These are phyloP conservation scores for Phytophthora tentaculata DNA, from an alignment of 352 stramenopile genomes.

Conservation along the genomic window DNA sequence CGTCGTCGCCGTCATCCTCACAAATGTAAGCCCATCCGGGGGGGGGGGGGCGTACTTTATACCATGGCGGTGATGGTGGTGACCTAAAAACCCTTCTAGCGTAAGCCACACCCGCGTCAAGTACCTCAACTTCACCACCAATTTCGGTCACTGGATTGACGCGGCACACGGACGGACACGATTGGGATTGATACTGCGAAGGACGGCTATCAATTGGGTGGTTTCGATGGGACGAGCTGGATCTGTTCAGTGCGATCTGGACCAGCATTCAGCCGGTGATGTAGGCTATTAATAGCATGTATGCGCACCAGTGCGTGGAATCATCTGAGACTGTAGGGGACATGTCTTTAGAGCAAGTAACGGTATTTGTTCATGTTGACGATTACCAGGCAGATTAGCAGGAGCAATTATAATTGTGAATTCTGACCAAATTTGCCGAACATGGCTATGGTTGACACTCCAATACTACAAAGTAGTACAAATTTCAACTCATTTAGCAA, in stretches of 20 bases:
- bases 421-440: too few species aligned
- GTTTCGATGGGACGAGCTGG: background rate
- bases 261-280: background rate
- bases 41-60: background rate
- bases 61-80: background rate
- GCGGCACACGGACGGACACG: background rate
- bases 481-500: too few species aligned
- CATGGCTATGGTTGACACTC: too few species aligned
- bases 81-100: background rate
- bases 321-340: too few species aligned
- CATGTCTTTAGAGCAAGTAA: too few species aligned
- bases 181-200: background rate
- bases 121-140: background rate
- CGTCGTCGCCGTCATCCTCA: background rate
- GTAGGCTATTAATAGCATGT: too few species aligned
- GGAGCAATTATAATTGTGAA: too few species aligned
- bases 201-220: background rate
- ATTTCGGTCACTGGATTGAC: background rate
- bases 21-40: too few species aligned
- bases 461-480: too few species aligned
- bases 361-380: too few species aligned
- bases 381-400: too few species aligned
- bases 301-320: too few species aligned
- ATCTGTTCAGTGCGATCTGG: background rate
- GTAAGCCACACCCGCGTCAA: background rate